Percentiles rank a stretch among this genome's conserved stretches.
phyloP scores from a whole-genome alignment of 2,329 filamentous ascomycete genomes.

The Furcasterigmium sp. region DNA sequence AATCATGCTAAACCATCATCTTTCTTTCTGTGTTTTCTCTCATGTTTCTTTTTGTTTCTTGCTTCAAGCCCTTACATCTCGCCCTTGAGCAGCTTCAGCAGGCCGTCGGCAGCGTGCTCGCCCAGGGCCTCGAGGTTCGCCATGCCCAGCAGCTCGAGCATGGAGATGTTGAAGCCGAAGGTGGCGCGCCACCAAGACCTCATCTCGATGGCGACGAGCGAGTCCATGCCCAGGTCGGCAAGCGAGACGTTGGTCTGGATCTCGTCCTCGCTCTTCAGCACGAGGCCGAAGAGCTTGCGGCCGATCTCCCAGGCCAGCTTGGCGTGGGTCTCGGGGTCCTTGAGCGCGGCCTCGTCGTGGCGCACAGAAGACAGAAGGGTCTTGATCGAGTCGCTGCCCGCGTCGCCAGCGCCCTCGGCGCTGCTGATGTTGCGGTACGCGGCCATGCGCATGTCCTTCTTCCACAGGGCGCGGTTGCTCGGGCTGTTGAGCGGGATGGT shows the following conservation, averaged over 20 bases:
- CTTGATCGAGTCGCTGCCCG: slow-evolving; percentile 18
- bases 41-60: too few relatives aligned
- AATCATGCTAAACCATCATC: too few relatives aligned
- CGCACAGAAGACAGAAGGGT: neutral
- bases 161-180: slow-evolving; percentile 14
- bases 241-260: slow-evolving; percentile 3
- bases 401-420: neutral
- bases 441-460: slow-evolving; percentile 15
- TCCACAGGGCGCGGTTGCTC: slow-evolving; percentile 12
- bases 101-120: slow-evolving; percentile 2
- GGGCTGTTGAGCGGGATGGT: slow-evolving; percentile 8
- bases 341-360: neutral
- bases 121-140: slow-evolving; percentile 10
- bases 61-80: too few relatives aligned
- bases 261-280: slow-evolving; percentile 10
- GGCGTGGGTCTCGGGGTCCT: slow-evolving; percentile 1
- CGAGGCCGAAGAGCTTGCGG: slow-evolving; percentile 9
- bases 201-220: slow-evolving; percentile 16
- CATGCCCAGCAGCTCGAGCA: slow-evolving; percentile 12
- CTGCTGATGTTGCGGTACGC: slow-evolving; percentile 11
- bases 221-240: slow-evolving; percentile 15
- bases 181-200: slow-evolving; percentile 14
- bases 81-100: slow-evolving; percentile 1
- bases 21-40: too few relatives aligned
- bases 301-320: slow-evolving; percentile 10